These are phyloP conservation scores for Olyra latifolia DNA, from an alignment of 176 grass and related monocot genomes.

Conservation along the genomic window DNA sequence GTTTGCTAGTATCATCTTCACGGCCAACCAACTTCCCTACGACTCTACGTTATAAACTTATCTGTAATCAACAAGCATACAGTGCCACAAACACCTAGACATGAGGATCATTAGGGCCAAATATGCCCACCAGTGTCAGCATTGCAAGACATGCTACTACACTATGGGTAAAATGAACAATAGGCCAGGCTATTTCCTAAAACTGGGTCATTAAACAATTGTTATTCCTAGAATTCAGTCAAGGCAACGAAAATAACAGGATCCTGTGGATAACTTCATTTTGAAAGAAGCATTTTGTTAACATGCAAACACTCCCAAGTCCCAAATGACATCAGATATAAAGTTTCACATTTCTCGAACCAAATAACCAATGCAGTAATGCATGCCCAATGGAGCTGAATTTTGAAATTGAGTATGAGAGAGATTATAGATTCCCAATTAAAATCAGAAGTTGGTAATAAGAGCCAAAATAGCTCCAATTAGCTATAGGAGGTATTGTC, in stretches of 20 bases:
- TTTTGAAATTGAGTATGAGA: not conserved
- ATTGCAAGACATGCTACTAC: not conserved
- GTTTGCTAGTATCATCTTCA: slow-evolving; percentile 1
- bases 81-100: not conserved
- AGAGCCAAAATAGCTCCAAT: not conserved
- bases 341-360: not conserved
- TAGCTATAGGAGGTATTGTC: not conserved
- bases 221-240: not conserved
- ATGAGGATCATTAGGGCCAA: not conserved
- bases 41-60: not conserved
- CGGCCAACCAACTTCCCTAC: not conserved
- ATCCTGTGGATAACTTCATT: not conserved
- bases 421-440: not conserved
- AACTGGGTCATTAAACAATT: not conserved
- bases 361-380: not conserved
- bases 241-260: not conserved
- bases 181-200: not conserved
- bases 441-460: not conserved
- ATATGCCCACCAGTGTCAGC: not conserved
- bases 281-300: not conserved
- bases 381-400: not conserved
- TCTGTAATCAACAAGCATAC: not conserved
- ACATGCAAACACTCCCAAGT: not conserved
- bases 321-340: not conserved
- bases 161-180: not conserved